Conservation (phyloP, 1,284 basidiomycete genomes). For the Cutaneotrichosporon arboriforme region DNA sequence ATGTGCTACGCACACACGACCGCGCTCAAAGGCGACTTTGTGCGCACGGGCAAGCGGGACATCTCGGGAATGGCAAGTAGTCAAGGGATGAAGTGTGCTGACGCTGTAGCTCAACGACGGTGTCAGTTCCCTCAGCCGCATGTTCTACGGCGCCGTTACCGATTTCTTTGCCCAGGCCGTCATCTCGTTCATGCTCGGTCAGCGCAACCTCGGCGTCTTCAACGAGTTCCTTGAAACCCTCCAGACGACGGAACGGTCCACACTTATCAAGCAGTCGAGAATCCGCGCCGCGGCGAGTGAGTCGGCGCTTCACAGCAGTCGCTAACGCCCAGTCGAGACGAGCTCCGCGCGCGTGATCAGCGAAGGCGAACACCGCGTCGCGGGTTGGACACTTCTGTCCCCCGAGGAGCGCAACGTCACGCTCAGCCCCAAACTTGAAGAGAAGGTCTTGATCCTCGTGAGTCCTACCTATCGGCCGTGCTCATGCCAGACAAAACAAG, state of each 20-base stretch:
- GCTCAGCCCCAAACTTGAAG: constrained; percentile 74
- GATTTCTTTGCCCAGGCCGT: constrained; percentile 97
- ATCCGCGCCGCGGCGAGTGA: constrained; percentile 74
- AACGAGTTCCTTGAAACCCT: constrained; percentile 82
- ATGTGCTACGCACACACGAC: constrained; percentile 55
- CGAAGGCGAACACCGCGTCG: constrained; percentile 72
- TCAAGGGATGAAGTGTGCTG: not conserved
- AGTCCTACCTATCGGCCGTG: constrained; percentile 42
- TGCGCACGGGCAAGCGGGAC: constrained; percentile 90
- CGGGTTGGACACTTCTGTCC: constrained; percentile 87
- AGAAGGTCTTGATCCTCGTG: constrained; percentile 85
- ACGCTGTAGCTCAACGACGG: constrained; percentile 62
- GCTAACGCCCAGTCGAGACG: constrained; percentile 58
- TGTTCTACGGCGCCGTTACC: constrained; percentile 57
- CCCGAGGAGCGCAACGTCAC: constrained; percentile 69
- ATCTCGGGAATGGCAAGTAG: constrained; percentile 70
- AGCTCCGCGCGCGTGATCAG: constrained; percentile 71
- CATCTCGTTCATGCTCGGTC: constrained; percentile 81
- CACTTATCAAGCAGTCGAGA: constrained; percentile 77
- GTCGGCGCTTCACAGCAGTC: constrained; percentile 11
- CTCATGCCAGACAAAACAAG: constrained; percentile 60
- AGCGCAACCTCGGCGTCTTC: constrained; percentile 76
- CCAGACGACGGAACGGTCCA: constrained; percentile 80
- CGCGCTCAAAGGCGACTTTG: constrained; percentile 89
- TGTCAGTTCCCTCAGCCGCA: constrained; percentile 78